These are phyloP conservation scores for Musa acuminata DNA, from an alignment of 176 grass and related monocot species.

Conservation along the genomic window DNA sequence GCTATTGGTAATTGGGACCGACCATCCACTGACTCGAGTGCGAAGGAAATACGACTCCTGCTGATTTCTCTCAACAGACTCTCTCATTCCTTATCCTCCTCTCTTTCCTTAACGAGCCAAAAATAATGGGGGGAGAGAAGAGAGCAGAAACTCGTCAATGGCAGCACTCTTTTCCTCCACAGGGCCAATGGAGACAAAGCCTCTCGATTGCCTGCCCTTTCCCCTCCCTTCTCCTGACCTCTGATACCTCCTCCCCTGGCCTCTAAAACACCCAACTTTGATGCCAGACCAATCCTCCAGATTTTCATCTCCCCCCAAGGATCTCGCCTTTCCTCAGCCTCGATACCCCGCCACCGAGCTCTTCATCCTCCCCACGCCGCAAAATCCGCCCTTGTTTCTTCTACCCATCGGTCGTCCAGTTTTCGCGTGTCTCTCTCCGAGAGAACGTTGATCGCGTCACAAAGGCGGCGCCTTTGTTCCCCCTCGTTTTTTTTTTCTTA, in stretches of 20 bases:
- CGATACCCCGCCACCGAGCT: neutral
- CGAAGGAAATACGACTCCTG: neutral
- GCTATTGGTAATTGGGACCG: neutral
- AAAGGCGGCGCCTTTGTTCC: neutral
- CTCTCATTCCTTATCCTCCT: neutral
- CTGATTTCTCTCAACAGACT: neutral
- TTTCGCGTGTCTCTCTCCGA: too few relatives aligned
- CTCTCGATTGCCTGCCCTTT: neutral
- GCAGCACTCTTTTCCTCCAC: neutral
- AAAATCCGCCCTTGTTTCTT: neutral
- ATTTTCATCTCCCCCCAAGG: neutral
- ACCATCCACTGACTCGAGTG: neutral
- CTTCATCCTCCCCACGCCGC: neutral
- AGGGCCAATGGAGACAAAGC: neutral
- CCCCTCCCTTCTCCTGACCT: neutral
- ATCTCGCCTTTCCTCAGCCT: neutral
- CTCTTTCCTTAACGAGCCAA: neutral
- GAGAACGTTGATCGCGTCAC: neutral
- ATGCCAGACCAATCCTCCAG: neutral
- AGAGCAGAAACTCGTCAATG: neutral
- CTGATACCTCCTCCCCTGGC: too few relatives aligned
- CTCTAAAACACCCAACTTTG: neutral
- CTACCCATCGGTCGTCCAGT: too few relatives aligned
- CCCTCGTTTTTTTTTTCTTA: too few relatives aligned
- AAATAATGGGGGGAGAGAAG: neutral